A percentile compares a stretch with the other conserved stretches of the same genome.
Evolutionary conservation across 495 filamentous ascomycete species (phyloP).

Genomic region (Penicillium turbatum): DNA sequence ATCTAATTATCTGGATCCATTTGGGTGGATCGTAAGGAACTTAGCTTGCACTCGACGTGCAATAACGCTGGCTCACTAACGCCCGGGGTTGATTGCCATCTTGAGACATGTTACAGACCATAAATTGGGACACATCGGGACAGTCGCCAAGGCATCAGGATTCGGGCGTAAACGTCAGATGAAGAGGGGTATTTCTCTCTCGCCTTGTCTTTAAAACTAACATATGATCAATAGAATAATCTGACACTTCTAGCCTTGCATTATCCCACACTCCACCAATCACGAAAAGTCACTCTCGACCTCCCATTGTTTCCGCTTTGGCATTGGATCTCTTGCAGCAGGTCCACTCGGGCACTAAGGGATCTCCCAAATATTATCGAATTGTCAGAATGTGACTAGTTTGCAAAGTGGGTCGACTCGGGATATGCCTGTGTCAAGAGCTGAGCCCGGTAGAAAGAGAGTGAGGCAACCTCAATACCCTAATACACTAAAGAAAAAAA

Average conservation of each 20-base stretch:
- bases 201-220: no score
- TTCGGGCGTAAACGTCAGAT: no score
- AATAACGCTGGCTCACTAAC: no score
- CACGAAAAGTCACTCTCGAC: neutral
- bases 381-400: constrained; percentile 4
- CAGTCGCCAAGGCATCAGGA: no score
- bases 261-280: neutral
- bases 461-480: no score
- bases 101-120: no score
- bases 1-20: no score
- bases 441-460: neutral
- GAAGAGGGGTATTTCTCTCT: no score
- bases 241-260: neutral
- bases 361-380: constrained; percentile 3
- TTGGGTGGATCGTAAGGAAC: no score
- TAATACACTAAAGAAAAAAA: neutral
- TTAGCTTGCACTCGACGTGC: no score
- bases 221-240: neutral
- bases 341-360: neutral
- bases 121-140: no score
- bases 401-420: neutral
- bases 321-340: neutral
- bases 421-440: constrained; percentile 1
- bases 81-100: no score
- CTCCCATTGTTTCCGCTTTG: constrained; percentile 2